These are phyloP conservation scores for Wickerhamomyces alni DNA, from an alignment of 805 yeast species.

Conservation along the genomic window DNA sequence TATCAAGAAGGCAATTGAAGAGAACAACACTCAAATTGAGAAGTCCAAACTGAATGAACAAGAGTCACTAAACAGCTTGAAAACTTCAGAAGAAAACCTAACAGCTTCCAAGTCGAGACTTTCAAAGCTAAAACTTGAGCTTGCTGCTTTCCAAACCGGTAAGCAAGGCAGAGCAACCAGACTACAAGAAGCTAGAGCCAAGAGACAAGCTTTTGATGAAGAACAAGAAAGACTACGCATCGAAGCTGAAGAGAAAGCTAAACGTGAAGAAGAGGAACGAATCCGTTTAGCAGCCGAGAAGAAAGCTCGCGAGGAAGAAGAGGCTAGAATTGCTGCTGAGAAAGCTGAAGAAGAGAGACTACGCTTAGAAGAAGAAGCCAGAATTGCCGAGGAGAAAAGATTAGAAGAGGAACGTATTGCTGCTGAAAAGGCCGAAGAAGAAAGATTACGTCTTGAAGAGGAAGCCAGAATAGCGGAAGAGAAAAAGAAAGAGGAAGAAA, in stretches of 20 bases:
- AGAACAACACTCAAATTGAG: conserved; percentile 14
- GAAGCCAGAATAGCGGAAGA: conserved; percentile 4
- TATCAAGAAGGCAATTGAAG: conserved; percentile 14
- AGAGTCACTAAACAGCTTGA: conserved; percentile 8
- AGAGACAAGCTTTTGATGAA: conserved; percentile 18
- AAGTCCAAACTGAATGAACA: conserved; percentile 10
- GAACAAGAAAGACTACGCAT: conserved; percentile 11
- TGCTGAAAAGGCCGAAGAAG: conserved; percentile 1
- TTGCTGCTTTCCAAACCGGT: conserved; percentile 18
- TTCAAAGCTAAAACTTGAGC: conserved; percentile 13
- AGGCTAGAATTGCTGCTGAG: conserved; percentile 73
- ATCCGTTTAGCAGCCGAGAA: conserved; percentile 3
- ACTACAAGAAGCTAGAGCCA: conserved; percentile 17
- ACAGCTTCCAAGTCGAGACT: conserved; percentile 11
- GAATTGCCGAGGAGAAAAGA: conserved; percentile 5
- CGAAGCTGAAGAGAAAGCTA: conserved; percentile 12
- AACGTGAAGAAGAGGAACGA: conserved; percentile 9
- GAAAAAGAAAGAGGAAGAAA: conserved; percentile 1
- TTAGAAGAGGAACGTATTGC: conserved; percentile 5
- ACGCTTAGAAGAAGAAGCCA: conserved; percentile 24
- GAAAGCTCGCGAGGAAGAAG: conserved; percentile 23
- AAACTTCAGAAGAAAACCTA: conserved; percentile 14
- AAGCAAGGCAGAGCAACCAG: conserved; percentile 17
- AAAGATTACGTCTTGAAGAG: conserved; percentile 4
- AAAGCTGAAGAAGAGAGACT: conserved; percentile 62